Evolutionary conservation across 1,284 basidiomycete genomes (phyloP), one percentile per base, ranked within the genome.

Genomic region (Chondrostereum purpureum): DNA sequence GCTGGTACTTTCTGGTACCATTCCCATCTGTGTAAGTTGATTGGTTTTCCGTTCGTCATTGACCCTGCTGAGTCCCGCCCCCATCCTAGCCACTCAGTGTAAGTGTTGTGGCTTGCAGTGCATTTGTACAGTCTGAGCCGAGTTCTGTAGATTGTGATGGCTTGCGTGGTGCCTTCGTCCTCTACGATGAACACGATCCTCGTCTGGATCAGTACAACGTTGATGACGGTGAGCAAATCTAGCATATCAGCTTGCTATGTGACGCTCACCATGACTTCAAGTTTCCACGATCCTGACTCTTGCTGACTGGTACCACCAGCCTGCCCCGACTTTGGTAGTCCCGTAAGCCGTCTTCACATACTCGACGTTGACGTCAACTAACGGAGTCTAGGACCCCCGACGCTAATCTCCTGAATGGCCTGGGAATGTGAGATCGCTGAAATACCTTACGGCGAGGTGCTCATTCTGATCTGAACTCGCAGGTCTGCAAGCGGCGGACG

Each of bases 1-100:
- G 56, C 63, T 13, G 69, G 71, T 5, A 75, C 70, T 3, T 70
- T 55, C 49, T 71, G 69, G 69, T 75, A 72, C 43, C 72, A 73
- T 47, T 71, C 69, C 2, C 72, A 74, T 51, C 66, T 63, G 43
- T 64, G 63, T 31, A 31, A 31, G 27, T 31, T n/a, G n/a, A n/a
- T n/a, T n/a, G n/a, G 27, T 31, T 8, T 8, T 31, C 8, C n/a
- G 27, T 8, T 8, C 27, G 8, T 31, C 27, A 31, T 8, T 31
- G 27, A 31, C 8, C n/a, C 27, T 31, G 27, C n/a, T 31, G 27
- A 31, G 27, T 31, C n/a, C n/a, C n/a, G n/a, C n/a, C n/a, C n/a
- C n/a, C n/a, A n/a, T 8, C 27, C n/a, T 31, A 31, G 27, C 27
- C 8, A 31, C 27, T n/a, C 27, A 31, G n/a, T 31, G 27, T 31